Percentiles rank a stretch among this genome's conserved stretches.
phyloP scores from a whole-genome alignment of 2,329 filamentous ascomycete genomes.

The Trichophyton mentagrophytes region DNA sequence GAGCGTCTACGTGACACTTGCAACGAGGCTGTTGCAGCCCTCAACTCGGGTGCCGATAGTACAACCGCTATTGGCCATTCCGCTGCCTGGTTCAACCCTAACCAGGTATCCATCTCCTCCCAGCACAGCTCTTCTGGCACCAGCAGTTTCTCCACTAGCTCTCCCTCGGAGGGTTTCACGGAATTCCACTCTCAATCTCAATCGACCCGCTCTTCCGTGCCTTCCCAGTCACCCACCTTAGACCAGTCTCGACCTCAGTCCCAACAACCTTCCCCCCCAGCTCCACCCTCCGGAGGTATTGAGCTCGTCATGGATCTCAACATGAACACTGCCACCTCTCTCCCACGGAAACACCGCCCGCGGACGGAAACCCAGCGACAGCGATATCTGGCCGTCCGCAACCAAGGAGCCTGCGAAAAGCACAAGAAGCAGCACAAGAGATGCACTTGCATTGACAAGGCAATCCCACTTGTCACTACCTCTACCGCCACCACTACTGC shows the following conservation, averaged over 20 bases:
- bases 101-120: conserved; percentile 6
- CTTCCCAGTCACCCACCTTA: background rate
- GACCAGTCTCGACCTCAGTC: conserved; percentile 1
- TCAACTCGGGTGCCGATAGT: conserved; percentile 2
- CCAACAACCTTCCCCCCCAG: background rate
- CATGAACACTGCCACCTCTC: conserved; percentile 30
- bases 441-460: conserved; percentile 28
- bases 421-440: conserved; percentile 33
- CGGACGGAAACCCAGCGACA: conserved; percentile 31
- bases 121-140: conserved; percentile 9
- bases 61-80: background rate
- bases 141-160: conserved; percentile 16
- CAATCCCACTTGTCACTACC: background rate
- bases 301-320: conserved; percentile 33
- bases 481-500: background rate
- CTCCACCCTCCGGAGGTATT: conserved; percentile 18
- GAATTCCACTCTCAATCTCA: conserved; percentile 1
- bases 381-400: conserved; percentile 32
- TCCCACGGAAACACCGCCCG: conserved; percentile 32
- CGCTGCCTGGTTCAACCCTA: conserved; percentile 4
- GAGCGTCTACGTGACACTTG: conserved; percentile 25
- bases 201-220: background rate
- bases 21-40: conserved; percentile 10
- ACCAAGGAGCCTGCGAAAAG: conserved; percentile 32
- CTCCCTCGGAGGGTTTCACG: background rate